Conservation (phyloP, 2,329 filamentous ascomycete genomes). For the Cyphellophora europaea region DNA sequence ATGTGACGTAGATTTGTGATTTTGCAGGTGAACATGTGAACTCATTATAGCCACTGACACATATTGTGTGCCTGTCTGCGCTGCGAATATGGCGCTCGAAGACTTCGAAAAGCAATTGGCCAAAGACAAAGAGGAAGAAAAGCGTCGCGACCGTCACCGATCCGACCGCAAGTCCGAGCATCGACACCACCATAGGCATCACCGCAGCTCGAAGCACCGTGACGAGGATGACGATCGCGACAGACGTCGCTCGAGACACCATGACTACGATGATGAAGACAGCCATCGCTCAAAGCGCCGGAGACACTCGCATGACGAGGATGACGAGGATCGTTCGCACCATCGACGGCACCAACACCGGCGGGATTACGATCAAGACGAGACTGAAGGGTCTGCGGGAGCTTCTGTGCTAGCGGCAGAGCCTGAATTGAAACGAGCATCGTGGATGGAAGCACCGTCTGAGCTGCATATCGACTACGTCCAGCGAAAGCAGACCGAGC, state of each 20-base stretch:
- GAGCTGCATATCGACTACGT: conserved; percentile 73
- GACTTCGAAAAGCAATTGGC: conserved; percentile 74
- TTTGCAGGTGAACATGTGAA: no score
- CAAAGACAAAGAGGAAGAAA: conserved; percentile 27
- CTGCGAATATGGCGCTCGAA: conserved; percentile 52
- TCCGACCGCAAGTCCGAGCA: conserved; percentile 31
- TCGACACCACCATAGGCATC: conserved; percentile 23
- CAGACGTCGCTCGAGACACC: conserved; percentile 28
- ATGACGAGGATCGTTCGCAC: conserved; percentile 36
- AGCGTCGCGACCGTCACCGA: conserved; percentile 23
- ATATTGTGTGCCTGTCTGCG: no score
- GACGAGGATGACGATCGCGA: conserved; percentile 26
- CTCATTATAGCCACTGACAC: no score
- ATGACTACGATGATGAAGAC: conserved; percentile 40
- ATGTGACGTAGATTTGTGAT: no score
- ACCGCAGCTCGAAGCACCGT: conserved; percentile 18
- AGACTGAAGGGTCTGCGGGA: conserved; percentile 5
- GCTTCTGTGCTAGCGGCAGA: not conserved
- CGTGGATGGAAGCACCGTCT: conserved; percentile 90
- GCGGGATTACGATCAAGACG: conserved; percentile 21
- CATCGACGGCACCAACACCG: conserved; percentile 39
- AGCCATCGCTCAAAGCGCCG: conserved; percentile 57
- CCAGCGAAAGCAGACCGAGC: conserved; percentile 42
- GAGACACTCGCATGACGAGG: conserved; percentile 45
- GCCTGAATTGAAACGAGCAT: conserved; percentile 55